These are phyloP conservation scores for Alectoria sarmentosa DNA, from an alignment of 495 filamentous ascomycete genomes.

Conservation along the genomic window DNA sequence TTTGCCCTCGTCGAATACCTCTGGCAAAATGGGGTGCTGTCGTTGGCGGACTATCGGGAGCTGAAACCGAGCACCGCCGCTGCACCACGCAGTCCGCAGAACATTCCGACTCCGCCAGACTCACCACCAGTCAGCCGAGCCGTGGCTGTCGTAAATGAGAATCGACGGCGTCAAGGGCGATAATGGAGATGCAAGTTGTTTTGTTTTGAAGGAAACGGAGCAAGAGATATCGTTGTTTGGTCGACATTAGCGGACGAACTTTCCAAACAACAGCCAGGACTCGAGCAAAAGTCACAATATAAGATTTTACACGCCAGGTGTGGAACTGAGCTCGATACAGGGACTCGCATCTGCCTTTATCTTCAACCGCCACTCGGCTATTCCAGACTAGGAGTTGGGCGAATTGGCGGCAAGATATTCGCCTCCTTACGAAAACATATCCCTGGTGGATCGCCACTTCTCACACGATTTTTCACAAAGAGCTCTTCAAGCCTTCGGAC, in stretches of 20 bases:
- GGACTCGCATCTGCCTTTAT: not conserved
- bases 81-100: slow-evolving; percentile 1
- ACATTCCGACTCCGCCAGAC: slow-evolving; percentile 11
- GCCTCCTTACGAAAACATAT: not conserved
- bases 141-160: not conserved
- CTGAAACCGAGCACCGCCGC: slow-evolving; percentile 17
- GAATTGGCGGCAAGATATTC: not conserved
- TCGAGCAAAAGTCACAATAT: not conserved
- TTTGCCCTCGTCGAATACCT: slow-evolving; percentile 23
- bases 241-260: not conserved
- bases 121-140: slow-evolving; percentile 6
- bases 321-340: not conserved
- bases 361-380: not conserved
- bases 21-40: slow-evolving; percentile 21
- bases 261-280: not conserved
- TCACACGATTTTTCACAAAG: not conserved
- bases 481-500: not conserved
- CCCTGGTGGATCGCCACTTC: not conserved
- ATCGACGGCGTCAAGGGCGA: not conserved
- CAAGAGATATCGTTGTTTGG: not conserved
- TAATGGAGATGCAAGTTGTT: not conserved
- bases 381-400: not conserved
- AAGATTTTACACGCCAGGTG: not conserved
- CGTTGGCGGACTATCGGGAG: slow-evolving; percentile 13
- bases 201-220: not conserved